Evolutionary conservation across 768 basidiomycete genomes (phyloP).

Genomic region (Psilocybe cubensis): DNA sequence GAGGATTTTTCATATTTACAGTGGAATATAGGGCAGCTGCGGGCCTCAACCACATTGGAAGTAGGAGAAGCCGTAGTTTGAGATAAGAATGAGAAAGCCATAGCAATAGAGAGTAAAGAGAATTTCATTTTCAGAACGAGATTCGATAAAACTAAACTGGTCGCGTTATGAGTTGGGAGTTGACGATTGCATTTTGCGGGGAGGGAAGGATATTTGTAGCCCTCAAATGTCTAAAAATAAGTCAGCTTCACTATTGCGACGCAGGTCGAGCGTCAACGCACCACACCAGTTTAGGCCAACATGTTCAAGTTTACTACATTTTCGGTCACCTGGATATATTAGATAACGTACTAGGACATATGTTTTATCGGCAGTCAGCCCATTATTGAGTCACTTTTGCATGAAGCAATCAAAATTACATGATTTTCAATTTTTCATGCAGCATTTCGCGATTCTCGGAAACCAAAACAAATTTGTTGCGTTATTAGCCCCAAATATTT

Average conservation of each 20-base stretch:
- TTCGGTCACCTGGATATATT: no score
- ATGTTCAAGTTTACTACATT: no score
- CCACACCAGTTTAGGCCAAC: neutral
- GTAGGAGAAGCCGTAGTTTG: conserved; percentile 2
- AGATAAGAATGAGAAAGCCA: neutral
- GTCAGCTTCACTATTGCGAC: no score
- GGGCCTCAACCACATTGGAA: neutral
- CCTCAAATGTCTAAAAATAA: neutral
- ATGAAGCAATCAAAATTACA: no score
- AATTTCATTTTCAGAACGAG: conserved; percentile 4
- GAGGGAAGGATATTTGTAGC: neutral
- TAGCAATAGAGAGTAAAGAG: neutral
- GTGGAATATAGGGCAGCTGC: neutral
- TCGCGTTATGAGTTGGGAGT: neutral
- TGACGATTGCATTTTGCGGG: neutral
- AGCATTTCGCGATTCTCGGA: no score
- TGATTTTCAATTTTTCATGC: no score
- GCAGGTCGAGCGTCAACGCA: neutral
- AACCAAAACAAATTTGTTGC: no score
- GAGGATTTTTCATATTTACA: neutral
- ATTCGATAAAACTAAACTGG: neutral
- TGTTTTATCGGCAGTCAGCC: no score
- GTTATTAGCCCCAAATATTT: no score
- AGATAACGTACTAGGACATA: no score
- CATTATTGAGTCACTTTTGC: no score